Evolutionary conservation across 495 filamentous ascomycete species (phyloP).

Genomic region (Penicillium tannophilum): DNA sequence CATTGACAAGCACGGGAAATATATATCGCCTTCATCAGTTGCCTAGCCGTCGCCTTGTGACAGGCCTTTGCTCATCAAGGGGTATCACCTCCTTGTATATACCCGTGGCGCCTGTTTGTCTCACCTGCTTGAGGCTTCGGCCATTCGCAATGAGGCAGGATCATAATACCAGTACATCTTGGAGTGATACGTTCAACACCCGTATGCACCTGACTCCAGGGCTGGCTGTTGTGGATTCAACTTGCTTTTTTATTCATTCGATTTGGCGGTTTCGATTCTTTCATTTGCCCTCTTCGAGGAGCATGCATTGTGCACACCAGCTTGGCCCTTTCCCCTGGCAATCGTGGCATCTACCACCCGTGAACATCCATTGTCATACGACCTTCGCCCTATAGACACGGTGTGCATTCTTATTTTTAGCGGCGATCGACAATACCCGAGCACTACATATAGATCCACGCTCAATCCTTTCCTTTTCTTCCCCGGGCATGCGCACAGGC

Average conservation of each 20-base stretch:
- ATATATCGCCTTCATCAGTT: constrained; percentile 21
- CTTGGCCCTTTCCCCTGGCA: neutral
- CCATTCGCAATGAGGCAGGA: no score
- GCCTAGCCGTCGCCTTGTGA: constrained; percentile 23
- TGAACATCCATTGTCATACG: neutral
- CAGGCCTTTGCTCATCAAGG: neutral
- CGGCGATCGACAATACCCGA: constrained; percentile 22
- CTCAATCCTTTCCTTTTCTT: neutral
- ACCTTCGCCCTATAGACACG: constrained; percentile 14
- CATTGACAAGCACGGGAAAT: constrained; percentile 29
- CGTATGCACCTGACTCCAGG: no score
- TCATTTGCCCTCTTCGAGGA: neutral
- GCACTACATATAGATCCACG: constrained; percentile 11
- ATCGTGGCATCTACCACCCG: neutral
- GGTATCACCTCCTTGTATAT: neutral
- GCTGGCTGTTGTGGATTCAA: neutral
- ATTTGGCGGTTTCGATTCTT: neutral
- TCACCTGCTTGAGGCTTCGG: neutral
- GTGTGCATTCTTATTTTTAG: constrained; percentile 7
- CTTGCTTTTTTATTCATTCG: neutral
- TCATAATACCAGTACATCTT: no score
- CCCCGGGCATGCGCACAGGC: neutral
- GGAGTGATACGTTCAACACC: no score
- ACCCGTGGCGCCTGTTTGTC: neutral
- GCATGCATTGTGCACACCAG: neutral